phyloP scores from a whole-genome alignment of 768 basidiomycete species.

The Goffeauzyma gilvescens region DNA sequence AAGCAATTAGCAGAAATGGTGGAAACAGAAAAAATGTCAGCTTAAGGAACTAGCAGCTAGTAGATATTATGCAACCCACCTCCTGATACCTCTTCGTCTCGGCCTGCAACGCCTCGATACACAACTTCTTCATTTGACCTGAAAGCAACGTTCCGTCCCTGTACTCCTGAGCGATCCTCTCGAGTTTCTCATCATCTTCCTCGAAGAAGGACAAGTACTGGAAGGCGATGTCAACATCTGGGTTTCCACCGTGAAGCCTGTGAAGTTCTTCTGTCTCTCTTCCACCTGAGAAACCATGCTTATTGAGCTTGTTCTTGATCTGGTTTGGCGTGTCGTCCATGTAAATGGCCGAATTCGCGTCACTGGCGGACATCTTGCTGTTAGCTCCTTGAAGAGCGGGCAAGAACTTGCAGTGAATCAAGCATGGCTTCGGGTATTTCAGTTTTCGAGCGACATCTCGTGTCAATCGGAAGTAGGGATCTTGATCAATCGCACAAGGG shows the following conservation, averaged over 20 bases:
- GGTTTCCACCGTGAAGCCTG: conserved; percentile 63
- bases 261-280: conserved; percentile 93
- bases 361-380: conserved; percentile 97
- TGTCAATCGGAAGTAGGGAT: conserved; percentile 62
- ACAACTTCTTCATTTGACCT: conserved; percentile 73
- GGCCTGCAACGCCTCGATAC: conserved; percentile 60
- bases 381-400: conserved; percentile 94
- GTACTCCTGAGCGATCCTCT: conserved; percentile 70
- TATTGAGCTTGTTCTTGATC: conserved; percentile 95
- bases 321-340: conserved; percentile 84
- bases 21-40: background rate
- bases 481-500: conserved; percentile 91
- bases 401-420: conserved; percentile 92
- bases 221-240: conserved; percentile 87
- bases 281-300: conserved; percentile 89
- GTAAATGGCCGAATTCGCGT: conserved; percentile 78
- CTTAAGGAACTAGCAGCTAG: background rate
- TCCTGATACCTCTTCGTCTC: conserved; percentile 77
- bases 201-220: conserved; percentile 90
- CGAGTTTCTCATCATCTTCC: conserved; percentile 81
- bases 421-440: conserved; percentile 83
- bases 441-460: conserved; percentile 85
- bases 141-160: conserved; percentile 70
- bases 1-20: conserved; percentile 5
- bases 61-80: conserved; percentile 31